Conservation (phyloP, 2,329 filamentous ascomycete genomes). For the Paecilomyces fulvus region DNA sequence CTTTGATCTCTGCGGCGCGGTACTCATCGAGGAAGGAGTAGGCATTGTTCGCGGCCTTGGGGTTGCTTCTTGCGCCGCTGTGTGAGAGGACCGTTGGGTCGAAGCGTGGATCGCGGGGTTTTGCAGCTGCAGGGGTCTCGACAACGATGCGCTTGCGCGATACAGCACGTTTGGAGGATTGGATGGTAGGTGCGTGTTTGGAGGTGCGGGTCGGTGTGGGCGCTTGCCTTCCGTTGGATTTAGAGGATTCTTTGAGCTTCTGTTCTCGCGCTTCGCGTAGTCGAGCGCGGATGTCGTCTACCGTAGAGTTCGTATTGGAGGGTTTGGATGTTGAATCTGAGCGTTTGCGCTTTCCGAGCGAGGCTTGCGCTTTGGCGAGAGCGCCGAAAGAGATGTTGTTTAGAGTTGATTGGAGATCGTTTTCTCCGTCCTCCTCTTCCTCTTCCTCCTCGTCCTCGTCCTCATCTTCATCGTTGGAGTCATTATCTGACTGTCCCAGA, state of each 20-base stretch:
- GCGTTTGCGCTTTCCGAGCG: conserved; percentile 41
- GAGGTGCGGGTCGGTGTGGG: conserved; percentile 45
- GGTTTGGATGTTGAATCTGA: conserved; percentile 12
- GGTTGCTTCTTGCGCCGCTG: conserved; percentile 18
- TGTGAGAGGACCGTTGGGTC: conserved; percentile 50
- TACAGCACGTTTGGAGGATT: conserved; percentile 76
- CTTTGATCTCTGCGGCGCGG: conserved; percentile 69
- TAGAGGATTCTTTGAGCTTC: conserved; percentile 25
- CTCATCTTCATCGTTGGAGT: conserved; percentile 5
- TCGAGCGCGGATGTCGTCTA: conserved; percentile 31
- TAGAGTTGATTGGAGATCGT: conserved; percentile 34
- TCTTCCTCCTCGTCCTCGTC: conserved; percentile 27
- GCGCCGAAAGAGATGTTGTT: conserved; percentile 75
- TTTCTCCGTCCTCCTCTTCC: conserved; percentile 23
- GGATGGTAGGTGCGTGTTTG: conserved; percentile 83
- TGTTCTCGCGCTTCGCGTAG: conserved; percentile 37
- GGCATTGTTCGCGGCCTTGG: conserved; percentile 54
- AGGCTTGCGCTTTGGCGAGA: conserved; percentile 76
- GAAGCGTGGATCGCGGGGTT: conserved; percentile 81
- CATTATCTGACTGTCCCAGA: neutral
- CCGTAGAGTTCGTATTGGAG: conserved; percentile 15
- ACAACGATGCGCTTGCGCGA: conserved; percentile 71
- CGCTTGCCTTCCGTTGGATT: conserved; percentile 26
- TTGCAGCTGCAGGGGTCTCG: conserved; percentile 44
- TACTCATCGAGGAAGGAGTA: conserved; percentile 89